Base-by-base conservation (phyloP, 139 green algal species). In the Diplosphaera chodatii region DNA sequence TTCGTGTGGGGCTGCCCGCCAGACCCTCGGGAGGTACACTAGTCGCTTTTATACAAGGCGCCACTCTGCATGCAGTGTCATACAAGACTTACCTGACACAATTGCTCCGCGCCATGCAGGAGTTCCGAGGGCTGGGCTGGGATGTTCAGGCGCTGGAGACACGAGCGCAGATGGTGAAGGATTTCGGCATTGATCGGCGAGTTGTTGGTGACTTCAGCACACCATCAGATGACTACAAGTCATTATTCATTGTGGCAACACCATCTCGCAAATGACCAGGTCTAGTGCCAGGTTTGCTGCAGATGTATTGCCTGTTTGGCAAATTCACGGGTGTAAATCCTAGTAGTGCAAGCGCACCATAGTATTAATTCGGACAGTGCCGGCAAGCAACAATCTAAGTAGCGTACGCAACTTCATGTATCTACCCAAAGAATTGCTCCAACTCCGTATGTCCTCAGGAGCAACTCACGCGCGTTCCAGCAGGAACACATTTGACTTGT, bases 401-500 rank as follows among this genome's bases (percentile, higher is more conserved):
- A n/a, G n/a, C n/a, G n/a, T n/a, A n/a, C n/a, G n/a, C n/a, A n/a
- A n/a, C n/a, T n/a, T n/a, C n/a, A n/a, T n/a, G n/a, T n/a, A n/a
- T n/a, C n/a, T n/a, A n/a, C n/a, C n/a, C n/a, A n/a, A n/a, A n/a
- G n/a, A n/a, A n/a, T n/a, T n/a, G n/a, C n/a, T n/a, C n/a, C n/a
- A n/a, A n/a, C n/a, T n/a, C n/a, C n/a, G n/a, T n/a, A n/a, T n/a
- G n/a, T n/a, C n/a, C n/a, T n/a, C n/a, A n/a, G n/a, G n/a, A n/a
- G n/a, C n/a, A n/a, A n/a, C n/a, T 76, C 63, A 76, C 16, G 29
- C 23, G 0, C 81, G 71, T 55, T 84, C 64, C 32, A 87, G 63
- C 1, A 82, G 62, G 70, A 93, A 95, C 5, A 94, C 34, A 66
- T 93, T 88, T 30, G 81, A 85, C 70, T 95, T 94, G 78, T 94